Base-by-base conservation (phyloP, 192 early-diverging fungal genomes). In the Paraglomus brasilianum region DNA sequence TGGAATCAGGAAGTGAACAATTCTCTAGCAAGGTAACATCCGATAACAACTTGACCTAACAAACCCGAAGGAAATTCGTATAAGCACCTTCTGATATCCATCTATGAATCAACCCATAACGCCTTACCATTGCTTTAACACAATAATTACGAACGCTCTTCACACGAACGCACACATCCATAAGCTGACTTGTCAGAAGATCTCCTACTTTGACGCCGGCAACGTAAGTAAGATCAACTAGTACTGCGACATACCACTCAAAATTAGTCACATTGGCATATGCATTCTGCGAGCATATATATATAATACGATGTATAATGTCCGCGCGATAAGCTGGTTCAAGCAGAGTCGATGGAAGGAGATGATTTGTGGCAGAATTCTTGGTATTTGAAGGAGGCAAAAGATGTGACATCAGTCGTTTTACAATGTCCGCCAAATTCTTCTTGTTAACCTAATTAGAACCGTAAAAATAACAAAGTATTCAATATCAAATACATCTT, bases 231-330 rank as follows among this genome's bases (percentile, higher is more conserved):
- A 98, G 80, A 51, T 91, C 90, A 2, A 88, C 86, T 30, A 98
- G 83, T 0, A 92, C 84, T 2, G 85, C 81, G 41, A 98, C 83
- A 70, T 97, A 97, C 97, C 97, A 99, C 74, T 97, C 93, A 82
- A 98, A 98, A 73, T 95, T 90, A 15, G 85, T 80, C 39, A 97
- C 82, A 70, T 94, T 86, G 17, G 81, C 84, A 66, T 96, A 99
- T 7, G 88, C 88, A 75, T 94, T 86, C 51, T 86, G 86, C 8
- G 88, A 86, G 75, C 95, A 96, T 69, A 97, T 90, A 55, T 74
- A 75, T 1, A 98, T 60, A 42, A 98, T 93, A 2, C 89, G 86
- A 57, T 86, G 78, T 46, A 95, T 89, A n/a, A 93, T 93, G 65
- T 90, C 84, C 9, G 80, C 75, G 21, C 93, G 88, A 77, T 98